A percentile compares a stretch with the other conserved stretches of the same genome.
Conservation (phyloP, 225 moss, liverwort and hornwort genomes). For the Marchantia paleacea region DNA sequence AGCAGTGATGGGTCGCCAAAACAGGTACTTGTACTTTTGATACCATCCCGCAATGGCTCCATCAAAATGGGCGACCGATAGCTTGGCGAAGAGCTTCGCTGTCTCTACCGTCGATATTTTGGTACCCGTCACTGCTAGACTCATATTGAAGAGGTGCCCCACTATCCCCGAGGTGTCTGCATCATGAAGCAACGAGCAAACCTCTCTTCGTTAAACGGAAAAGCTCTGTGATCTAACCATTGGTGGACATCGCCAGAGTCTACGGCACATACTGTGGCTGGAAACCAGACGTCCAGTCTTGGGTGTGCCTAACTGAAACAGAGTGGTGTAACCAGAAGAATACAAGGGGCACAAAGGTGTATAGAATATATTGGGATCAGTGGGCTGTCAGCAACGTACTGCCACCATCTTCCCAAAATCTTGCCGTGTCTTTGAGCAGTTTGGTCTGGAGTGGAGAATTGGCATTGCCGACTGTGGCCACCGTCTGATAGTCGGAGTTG, state of each 20-base stretch:
- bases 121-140: slow-evolving; percentile 28
- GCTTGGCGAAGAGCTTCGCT: slow-evolving; percentile 34
- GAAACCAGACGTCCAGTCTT: too few species aligned
- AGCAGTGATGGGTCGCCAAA: slow-evolving; percentile 42
- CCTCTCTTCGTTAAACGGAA: too few species aligned
- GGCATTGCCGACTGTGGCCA: slow-evolving; percentile 54
- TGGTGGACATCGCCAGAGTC: too few species aligned
- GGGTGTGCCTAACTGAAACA: too few species aligned
- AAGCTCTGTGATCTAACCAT: too few species aligned
- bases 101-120: slow-evolving; percentile 29
- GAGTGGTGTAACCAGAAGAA: too few species aligned
- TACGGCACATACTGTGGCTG: too few species aligned
- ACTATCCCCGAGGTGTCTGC: slow-evolving; percentile 35
- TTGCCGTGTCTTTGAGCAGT: slow-evolving; percentile 37
- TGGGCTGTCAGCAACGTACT: slow-evolving; percentile 39
- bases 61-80: slow-evolving; percentile 31
- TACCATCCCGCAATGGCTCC: slow-evolving; percentile 37
- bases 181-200: neutral
- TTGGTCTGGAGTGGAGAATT: slow-evolving; percentile 55
- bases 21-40: slow-evolving; percentile 45
- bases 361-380: neutral
- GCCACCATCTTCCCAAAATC: slow-evolving; percentile 77
- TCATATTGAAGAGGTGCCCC: slow-evolving; percentile 36
- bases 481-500: slow-evolving; percentile 44
- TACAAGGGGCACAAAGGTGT: too few species aligned